Evolutionary conservation across 2,329 filamentous ascomycete genomes (phyloP), one percentile per base, ranked within the genome.

Genomic region (Cytospora leucostoma): DNA sequence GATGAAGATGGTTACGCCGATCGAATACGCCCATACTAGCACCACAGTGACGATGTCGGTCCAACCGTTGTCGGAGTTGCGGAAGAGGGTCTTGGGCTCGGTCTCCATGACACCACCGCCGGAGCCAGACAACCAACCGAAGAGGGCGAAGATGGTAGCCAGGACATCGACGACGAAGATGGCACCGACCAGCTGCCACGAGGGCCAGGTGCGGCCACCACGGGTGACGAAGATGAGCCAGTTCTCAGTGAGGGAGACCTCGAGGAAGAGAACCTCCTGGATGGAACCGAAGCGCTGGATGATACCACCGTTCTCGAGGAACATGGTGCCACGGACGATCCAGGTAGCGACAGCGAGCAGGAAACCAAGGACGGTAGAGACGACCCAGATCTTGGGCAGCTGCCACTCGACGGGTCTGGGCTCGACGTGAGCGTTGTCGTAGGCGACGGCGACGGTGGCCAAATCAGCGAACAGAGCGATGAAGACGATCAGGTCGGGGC

Each of bases 201-300:
- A 90, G 65, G 89, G 89, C 80, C 84, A 88, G 34, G 89, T 92
- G 77, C 87, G 82, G 70, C 84, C 87, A 73, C 89, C 86, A 70
- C 89, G 87, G 49, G 89, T 91, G 72, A 91, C 88, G 75, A 92
- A 91, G 74, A 91, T 92, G 64, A 92, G 82, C 88, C 89, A 92
- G 74, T 91, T 92, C 78, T 92, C 87, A 17, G 88, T 88, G 40
- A 92, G 80, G 7, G 88, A 85, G 70, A 92, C 87, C 73, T 92
- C 82, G 52, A 92, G 83, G 79, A 91, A 92, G 65, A 92, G 77
- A 65, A 92, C 88, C 72, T 89, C 88, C 78, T 92, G 88, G 67
- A 91, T 83, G 70, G 85, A 87, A 74, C 89, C 89, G 72, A 84
- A 92, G 79, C 89, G 88, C 79, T 91, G 83, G 72, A 92, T 85